Conservation (phyloP, 148 eudicot species). For the Mesembryanthemum crystallinum region DNA sequence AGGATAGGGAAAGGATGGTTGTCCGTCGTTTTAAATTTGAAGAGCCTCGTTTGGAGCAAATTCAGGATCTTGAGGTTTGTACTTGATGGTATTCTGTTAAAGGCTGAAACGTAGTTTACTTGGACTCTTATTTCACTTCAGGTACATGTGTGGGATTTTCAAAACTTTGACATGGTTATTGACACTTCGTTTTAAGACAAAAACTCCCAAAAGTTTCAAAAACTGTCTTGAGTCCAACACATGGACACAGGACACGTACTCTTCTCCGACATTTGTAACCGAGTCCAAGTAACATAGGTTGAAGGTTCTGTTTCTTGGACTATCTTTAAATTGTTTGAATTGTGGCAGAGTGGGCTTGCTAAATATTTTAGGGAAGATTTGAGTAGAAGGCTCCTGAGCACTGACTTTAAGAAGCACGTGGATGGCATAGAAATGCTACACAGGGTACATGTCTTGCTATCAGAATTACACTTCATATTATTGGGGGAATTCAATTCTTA, state of each 20-base stretch:
- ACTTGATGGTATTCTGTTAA: neutral
- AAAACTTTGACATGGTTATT: too few relatives aligned
- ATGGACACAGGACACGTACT: too few relatives aligned
- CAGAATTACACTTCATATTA: conserved; percentile 12
- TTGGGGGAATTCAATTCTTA: conserved; percentile 14
- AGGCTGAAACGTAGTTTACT: neutral
- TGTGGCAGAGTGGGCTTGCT: conserved; percentile 66
- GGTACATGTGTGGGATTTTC: too few relatives aligned
- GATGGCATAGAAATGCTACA: conserved; percentile 98
- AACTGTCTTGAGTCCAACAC: too few relatives aligned
- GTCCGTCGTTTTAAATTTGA: conserved; percentile 93
- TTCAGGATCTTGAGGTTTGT: conserved; percentile 97
- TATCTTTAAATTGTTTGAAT: neutral
- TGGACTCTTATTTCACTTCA: too few relatives aligned
- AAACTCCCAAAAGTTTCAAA: too few relatives aligned
- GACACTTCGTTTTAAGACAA: too few relatives aligned
- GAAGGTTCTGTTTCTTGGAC: neutral
- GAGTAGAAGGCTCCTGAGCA: conserved; percentile 75
- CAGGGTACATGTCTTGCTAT: conserved; percentile 43
- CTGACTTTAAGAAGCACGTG: conserved; percentile 94
- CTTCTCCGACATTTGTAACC: too few relatives aligned
- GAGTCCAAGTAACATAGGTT: neutral
- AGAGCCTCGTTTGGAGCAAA: conserved; percentile 90
- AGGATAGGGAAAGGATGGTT: conserved; percentile 86
- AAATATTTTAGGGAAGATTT: conserved; percentile 91